A percentile compares a stretch with the other conserved stretches of the same genome.
Evolutionary conservation across 176 grass and related monocot genomes (phyloP).

Genomic region (Leersia perrieri): DNA sequence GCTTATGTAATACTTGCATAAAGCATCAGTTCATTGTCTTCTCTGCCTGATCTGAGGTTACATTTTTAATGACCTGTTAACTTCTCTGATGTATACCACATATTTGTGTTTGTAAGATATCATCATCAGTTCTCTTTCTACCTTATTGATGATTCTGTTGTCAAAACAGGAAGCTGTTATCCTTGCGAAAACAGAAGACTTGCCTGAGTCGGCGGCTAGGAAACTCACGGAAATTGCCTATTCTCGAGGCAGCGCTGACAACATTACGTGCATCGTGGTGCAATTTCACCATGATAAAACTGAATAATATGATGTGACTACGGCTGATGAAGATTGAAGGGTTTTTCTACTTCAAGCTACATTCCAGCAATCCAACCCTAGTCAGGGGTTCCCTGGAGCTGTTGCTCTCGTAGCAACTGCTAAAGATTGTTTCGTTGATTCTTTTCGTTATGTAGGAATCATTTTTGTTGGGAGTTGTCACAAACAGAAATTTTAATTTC

Average conservation of each 20-base stretch:
- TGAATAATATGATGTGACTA: constrained; percentile 23
- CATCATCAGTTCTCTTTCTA: background rate
- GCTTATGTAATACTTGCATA: background rate
- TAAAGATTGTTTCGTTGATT: constrained; percentile 35
- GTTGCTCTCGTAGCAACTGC: constrained; percentile 36
- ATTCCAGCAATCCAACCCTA: constrained; percentile 30
- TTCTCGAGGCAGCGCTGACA: constrained; percentile 59
- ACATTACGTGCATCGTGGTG: constrained; percentile 87
- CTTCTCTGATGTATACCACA: background rate
- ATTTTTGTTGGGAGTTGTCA: constrained; percentile 29
- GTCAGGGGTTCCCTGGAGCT: constrained; percentile 16
- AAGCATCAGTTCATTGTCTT: background rate
- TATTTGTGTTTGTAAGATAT: background rate
- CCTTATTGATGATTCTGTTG: background rate
- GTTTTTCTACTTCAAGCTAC: constrained; percentile 46
- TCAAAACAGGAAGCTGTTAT: constrained; percentile 65
- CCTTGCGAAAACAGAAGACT: constrained; percentile 64
- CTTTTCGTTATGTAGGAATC: constrained; percentile 30
- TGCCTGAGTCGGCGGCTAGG: constrained; percentile 56
- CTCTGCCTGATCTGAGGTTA: background rate
- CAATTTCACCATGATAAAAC: constrained; percentile 67
- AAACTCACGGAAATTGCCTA: constrained; percentile 68
- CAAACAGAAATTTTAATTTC: background rate
- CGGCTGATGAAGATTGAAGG: constrained; percentile 8
- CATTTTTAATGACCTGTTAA: background rate